Base-by-base conservation (phyloP, 164 flowering plant genomes). In the Magnolia changhungtana region DNA sequence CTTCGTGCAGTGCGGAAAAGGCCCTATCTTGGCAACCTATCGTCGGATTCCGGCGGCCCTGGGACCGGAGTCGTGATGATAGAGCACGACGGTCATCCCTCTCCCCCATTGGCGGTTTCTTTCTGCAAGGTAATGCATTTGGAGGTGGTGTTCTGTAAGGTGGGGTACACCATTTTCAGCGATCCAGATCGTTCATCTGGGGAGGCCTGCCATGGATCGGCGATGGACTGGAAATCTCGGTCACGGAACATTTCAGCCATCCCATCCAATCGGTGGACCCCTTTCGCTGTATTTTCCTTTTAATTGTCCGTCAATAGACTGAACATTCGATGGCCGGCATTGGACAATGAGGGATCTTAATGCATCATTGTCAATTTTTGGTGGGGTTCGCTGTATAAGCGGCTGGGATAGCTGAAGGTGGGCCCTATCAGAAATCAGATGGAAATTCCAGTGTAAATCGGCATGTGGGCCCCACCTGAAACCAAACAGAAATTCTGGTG, bases 41-140 rank as follows among this genome's bases (percentile, higher is more conserved):
- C 81, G 7, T 78, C 88, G 8, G 84, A 79, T 20, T 84, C 83
- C 51, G 74, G 72, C 3, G 69, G 76, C 7, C 67, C 29, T 9
- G 82, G 82, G 10, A 19, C 84, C 2, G 86, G 91, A 74, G 89
- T 88, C n/a, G 20, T 91, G 18, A 80, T 90, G 0, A 83, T 88
- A 7, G 88, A 89, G 59, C 97, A 91, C 80, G 69, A 78, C 8
- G 90, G 86, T 3, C 77, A 51, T 0, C 67, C 80, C 1, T 83
- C 91, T 21, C 97, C 91, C 14, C 98, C 99, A 1, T 31, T 96
- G 76, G 92, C 99, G 18, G 65, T 90, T 63, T 94, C 99, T 0
- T 96, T 88, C 78, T 80, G 92, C 81, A 92, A 96, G 94, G 99
- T 96, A 71, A 85, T 0, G 50, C 29, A 24, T 88, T 88, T 55